Base-by-base conservation (phyloP, 1,284 basidiomycete genomes). In the Sporisorium graminicola region DNA sequence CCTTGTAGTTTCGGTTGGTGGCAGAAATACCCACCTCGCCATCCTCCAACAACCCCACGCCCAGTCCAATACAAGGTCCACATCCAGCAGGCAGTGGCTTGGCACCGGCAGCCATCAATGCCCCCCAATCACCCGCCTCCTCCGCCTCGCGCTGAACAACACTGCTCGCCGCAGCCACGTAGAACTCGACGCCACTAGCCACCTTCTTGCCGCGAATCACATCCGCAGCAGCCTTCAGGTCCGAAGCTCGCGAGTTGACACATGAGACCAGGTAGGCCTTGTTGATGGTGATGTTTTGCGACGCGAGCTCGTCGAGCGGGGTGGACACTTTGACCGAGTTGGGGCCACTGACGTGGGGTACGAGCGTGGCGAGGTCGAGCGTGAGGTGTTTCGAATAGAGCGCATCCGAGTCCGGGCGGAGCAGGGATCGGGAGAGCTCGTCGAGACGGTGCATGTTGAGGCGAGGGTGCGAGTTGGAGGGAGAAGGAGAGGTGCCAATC, bases 231-330 rank as follows among this genome's bases (percentile, higher is more conserved):
- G 94, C 92, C 16, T 93, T 91, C 69, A 99, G 92, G 82, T 99
- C 96, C 0, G 95, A 98, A 0, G 93, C 92, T 44, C 97, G 93
- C 5, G 96, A 95, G 87, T 99, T 99, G 74, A 97, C 98, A 87
- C 96, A 99, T 73, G 94, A 95, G 52, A 99, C 94, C 58, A 99
- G 93, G 87, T 99, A 99, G 0, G 96, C 96, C 87, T 99, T 99
- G 84, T 99, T 90, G 85, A 99, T 98, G 27, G 90, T 88, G 79
- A 99, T 93, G 35, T 89, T 90, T 46, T 90, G 88, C 47, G 90
- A 87, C 81, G 93, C 90, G 20, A 99, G 90, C 44, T 90, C 88
- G 5, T 94, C 92, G 0, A 99, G 90, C 0, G 96, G 94, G 0
- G 92, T 98, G 18, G 95, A 93, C 40, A 98, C 87, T 86, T 99